These are phyloP conservation scores for Saitozyma podzolica DNA, from an alignment of 768 basidiomycete species.

Conservation along the genomic window DNA sequence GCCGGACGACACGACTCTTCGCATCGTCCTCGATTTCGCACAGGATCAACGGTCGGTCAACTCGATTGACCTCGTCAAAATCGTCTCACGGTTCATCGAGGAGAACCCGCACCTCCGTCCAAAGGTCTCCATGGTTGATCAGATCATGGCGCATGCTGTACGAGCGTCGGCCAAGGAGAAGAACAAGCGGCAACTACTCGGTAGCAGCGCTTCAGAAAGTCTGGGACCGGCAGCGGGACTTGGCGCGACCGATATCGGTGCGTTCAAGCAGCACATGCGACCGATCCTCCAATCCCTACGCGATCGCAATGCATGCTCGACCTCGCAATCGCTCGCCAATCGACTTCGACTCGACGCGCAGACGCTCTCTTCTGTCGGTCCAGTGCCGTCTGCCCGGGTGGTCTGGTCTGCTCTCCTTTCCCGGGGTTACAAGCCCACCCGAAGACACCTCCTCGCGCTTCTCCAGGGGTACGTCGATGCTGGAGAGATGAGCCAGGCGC, in stretches of 20 bases:
- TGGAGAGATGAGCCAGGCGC: conserved; percentile 28
- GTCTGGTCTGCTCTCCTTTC: conserved; percentile 32
- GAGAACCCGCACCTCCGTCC: conserved; percentile 7
- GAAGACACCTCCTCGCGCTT: conserved; percentile 28
- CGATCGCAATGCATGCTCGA: conserved; percentile 1
- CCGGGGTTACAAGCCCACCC: conserved; percentile 28
- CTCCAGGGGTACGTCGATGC: conserved; percentile 34
- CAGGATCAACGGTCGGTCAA: background rate
- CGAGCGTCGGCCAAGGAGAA: background rate
- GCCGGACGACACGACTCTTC: conserved; percentile 23
- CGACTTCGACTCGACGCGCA: conserved; percentile 29
- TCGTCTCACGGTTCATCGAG: conserved; percentile 12
- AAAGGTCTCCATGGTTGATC: conserved; percentile 17
- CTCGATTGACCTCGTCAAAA: conserved; percentile 16
- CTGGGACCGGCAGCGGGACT: background rate
- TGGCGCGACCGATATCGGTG: background rate
- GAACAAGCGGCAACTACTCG: background rate
- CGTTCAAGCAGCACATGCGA: background rate
- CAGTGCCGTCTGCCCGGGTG: conserved; percentile 22
- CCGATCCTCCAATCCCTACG: conserved; percentile 15
- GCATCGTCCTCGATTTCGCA: conserved; percentile 22
- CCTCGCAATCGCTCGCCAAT: conserved; percentile 19
- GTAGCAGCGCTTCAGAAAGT: background rate
- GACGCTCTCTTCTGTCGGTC: conserved; percentile 1
- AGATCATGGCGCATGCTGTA: conserved; percentile 20